Evolutionary conservation across 2,329 filamentous ascomycete genomes (phyloP).

Genomic region (Orbilia blumenaviensis): DNA sequence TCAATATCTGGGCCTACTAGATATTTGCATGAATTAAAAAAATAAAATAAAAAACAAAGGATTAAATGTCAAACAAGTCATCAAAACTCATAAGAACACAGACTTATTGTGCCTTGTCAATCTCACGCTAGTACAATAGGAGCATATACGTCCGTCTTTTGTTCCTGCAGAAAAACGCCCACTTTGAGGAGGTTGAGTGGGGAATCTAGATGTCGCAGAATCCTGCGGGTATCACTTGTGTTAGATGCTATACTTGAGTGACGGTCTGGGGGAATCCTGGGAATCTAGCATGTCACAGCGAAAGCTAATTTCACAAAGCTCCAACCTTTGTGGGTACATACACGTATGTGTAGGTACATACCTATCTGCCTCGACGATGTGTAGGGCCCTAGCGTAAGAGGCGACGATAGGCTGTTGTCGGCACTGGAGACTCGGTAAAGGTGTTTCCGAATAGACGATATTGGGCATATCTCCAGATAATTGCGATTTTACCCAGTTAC

Average conservation of each 20-base stretch:
- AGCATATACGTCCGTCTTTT: background rate
- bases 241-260: background rate
- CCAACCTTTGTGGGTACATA: background rate
- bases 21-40: background rate
- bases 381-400: background rate
- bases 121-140: slow-evolving; percentile 3
- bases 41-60: background rate
- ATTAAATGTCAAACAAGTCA: no score
- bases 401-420: background rate
- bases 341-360: no score
- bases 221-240: background rate
- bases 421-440: slow-evolving; percentile 2
- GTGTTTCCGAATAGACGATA: slow-evolving; percentile 16
- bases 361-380: background rate
- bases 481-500: background rate
- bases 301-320: background rate
- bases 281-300: background rate
- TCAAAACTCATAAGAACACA: background rate
- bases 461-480: background rate
- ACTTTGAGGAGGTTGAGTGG: slow-evolving; percentile 14
- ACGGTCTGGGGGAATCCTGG: slow-evolving; percentile 12
- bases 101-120: background rate
- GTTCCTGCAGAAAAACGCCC: background rate
- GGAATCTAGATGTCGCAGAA: slow-evolving; percentile 4
- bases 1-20: background rate